Conservation (phyloP, 1,139 yeast genomes). For the Arxiozyma slooffiae region DNA sequence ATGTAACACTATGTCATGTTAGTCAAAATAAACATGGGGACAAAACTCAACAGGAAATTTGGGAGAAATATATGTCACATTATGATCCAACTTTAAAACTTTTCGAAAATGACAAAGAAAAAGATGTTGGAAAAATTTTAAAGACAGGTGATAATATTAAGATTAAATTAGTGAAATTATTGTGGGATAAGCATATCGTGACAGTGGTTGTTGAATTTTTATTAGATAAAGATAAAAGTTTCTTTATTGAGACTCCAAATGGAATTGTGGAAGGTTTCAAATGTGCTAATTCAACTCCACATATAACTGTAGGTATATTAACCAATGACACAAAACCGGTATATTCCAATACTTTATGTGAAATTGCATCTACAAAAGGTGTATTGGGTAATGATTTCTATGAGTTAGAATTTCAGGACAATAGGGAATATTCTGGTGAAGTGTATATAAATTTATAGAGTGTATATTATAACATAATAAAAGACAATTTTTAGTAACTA, state of each 20-base stretch:
- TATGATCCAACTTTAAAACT: constrained; percentile 9
- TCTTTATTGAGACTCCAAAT: constrained; percentile 23
- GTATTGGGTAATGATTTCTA: constrained; percentile 7
- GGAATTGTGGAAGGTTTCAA: constrained; percentile 23
- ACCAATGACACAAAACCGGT: constrained; percentile 40
- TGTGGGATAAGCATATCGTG: constrained; percentile 45
- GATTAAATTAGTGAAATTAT: constrained; percentile 37
- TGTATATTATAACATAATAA: too few species aligned
- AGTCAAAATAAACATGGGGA: constrained; percentile 28
- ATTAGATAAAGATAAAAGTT: constrained; percentile 1
- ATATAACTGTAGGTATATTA: constrained; percentile 67
- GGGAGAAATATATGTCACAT: constrained; percentile 27
- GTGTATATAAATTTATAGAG: constrained; percentile 17
- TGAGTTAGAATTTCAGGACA: constrained; percentile 15
- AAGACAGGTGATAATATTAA: constrained; percentile 21
- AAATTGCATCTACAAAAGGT: constrained; percentile 6
- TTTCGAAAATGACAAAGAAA: constrained; percentile 4
- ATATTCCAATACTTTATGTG: constrained; percentile 39
- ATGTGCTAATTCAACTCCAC: constrained; percentile 44
- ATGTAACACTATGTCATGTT: constrained; percentile 66
- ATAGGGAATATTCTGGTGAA: constrained; percentile 12
- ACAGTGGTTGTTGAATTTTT: constrained; percentile 46
- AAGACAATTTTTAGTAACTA: too few species aligned
- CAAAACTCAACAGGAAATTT: constrained; percentile 24
- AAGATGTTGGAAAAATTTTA: constrained; percentile 1